Evolutionary conservation across 768 basidiomycete species (phyloP), one percentile per base, ranked within the genome.

Genomic region (Tylopilus subfusipes): DNA sequence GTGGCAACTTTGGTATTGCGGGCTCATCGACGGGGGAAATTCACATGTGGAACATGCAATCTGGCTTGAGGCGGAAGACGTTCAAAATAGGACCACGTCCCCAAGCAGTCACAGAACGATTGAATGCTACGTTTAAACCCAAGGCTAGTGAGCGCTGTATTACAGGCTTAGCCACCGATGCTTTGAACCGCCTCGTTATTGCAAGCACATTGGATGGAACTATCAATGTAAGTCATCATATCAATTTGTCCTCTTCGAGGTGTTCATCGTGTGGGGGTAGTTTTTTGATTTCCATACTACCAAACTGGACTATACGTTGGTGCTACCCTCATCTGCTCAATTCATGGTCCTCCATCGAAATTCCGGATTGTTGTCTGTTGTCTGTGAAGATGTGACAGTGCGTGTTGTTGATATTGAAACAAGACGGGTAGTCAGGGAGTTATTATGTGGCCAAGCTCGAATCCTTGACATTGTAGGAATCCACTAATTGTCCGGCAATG

Each of bases 261-360:
- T 50, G 43, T 51, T 54, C 25, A 53, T 55, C 25, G 14, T 30
- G 14, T 14, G 27, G 14, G 19, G 22, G 5, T 61, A 99, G 95
- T 98, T 98, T 75, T 99, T 98, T 63, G 90, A 98, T 68, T 98
- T 99, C 71, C 92, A 96, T 63, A 85, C 87, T 3, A 83, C 90
- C 11, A 83, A 83, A 62, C 74, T 93, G 54, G 81, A 88, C 55
- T 73, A 86, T 49, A 84, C 84, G 0, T 52, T 93, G 45, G 72
- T 82, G 11, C 64, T 97, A 2, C 78, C 90, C 2, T 85, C 92
- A 5, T 75, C 83, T 14, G 79, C 83, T 19, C 82, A 83, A 21
- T 86, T 89, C 2, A 78, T 95, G 59, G 69, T 77, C 4, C 76
- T 98, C 19, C 90, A 99, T 60, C 81, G 85, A 33, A 93, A 93